Evolutionary conservation across 2,329 filamentous ascomycete genomes (phyloP).

Genomic region (Ramichloridium luteum): DNA sequence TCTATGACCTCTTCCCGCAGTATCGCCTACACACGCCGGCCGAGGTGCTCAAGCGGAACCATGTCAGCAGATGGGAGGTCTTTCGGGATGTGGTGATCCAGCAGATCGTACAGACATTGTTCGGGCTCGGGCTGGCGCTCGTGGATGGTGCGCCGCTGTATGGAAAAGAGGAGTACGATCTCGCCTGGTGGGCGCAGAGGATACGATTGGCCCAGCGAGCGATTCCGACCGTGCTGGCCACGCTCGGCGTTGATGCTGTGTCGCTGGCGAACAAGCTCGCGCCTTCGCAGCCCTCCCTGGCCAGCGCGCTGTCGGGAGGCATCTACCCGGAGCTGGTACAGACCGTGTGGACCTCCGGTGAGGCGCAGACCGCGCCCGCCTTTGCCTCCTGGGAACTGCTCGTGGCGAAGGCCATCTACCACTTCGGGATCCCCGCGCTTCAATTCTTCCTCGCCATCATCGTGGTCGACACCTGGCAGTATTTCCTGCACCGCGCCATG

Average conservation of each 20-base stretch:
- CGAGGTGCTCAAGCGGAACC: slow-evolving; percentile 77
- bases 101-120: slow-evolving; percentile 58
- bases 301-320: slow-evolving; percentile 66
- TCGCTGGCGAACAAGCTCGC: slow-evolving; percentile 65
- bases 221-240: slow-evolving; percentile 58
- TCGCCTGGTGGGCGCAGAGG: slow-evolving; percentile 80
- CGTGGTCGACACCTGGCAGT: slow-evolving; percentile 93
- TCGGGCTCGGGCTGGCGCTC: slow-evolving; percentile 54
- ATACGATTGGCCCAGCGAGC: slow-evolving; percentile 65
- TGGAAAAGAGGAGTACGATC: slow-evolving; percentile 72
- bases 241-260: slow-evolving; percentile 64
- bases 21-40: slow-evolving; percentile 93
- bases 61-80: slow-evolving; percentile 72
- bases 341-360: slow-evolving; percentile 41
- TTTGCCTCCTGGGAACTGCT: slow-evolving; percentile 77
- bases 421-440: slow-evolving; percentile 58
- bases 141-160: slow-evolving; percentile 62
- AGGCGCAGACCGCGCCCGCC: slow-evolving; percentile 44
- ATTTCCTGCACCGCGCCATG: slow-evolving; percentile 93
- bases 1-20: slow-evolving; percentile 72
- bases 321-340: slow-evolving; percentile 58
- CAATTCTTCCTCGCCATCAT: slow-evolving; percentile 66
- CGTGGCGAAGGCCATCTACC: slow-evolving; percentile 67
- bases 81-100: slow-evolving; percentile 59
- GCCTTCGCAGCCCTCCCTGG: slow-evolving; percentile 57